phyloP scores from a whole-genome alignment of 164 flowering plant species.

The Santalum album region DNA sequence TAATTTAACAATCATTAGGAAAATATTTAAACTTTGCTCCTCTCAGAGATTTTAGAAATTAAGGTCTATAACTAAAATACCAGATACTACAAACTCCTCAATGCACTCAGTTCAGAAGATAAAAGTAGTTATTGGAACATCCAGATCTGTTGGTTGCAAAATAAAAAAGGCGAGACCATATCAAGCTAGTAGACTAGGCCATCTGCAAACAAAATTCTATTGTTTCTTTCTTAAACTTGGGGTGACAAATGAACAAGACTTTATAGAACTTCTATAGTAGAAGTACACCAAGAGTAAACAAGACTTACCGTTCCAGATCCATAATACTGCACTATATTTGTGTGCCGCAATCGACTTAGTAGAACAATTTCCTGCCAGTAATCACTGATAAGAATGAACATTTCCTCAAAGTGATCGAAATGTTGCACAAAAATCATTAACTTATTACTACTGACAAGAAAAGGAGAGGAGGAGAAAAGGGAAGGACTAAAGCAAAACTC shows the following conservation, averaged over 20 bases:
- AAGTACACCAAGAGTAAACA: neutral
- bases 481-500: conserved; percentile 1
- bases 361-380: conserved; percentile 68
- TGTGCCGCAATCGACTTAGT: conserved; percentile 80
- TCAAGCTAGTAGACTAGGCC: too few relatives aligned
- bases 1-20: too few relatives aligned
- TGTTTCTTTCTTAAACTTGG: neutral
- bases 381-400: neutral
- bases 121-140: neutral
- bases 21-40: neutral
- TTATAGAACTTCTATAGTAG: neutral
- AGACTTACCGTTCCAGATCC: conserved; percentile 80
- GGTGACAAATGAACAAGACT: neutral
- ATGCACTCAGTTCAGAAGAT: neutral
- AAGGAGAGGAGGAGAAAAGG: neutral
- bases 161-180: neutral
- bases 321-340: conserved; percentile 79
- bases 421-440: too few relatives aligned
- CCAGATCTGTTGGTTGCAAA: neutral
- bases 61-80: too few relatives aligned
- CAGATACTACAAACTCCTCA: too few relatives aligned
- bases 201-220: neutral
- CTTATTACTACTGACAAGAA: too few relatives aligned
- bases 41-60: too few relatives aligned
- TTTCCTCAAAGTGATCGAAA: too few relatives aligned